Conservation (phyloP, 495 filamentous ascomycete genomes). For the Penicillium paxilli region DNA sequence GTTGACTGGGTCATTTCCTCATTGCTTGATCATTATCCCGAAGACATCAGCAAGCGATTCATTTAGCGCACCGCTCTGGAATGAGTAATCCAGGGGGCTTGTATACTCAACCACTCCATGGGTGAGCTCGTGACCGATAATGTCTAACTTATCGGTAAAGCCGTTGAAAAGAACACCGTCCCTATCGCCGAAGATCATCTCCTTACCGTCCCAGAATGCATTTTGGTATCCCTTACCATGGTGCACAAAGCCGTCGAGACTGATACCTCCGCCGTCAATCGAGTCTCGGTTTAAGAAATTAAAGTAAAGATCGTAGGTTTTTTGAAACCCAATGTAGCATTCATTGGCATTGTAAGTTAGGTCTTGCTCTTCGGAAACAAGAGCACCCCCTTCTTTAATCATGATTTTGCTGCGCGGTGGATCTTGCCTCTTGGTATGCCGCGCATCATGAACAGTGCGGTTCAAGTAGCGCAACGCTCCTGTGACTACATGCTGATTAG, state of each 20-base stretch:
- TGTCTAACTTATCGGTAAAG: background rate
- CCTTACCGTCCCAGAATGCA: background rate
- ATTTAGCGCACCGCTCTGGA: slow-evolving; percentile 41
- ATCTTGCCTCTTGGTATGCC: background rate
- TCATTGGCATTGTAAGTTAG: background rate
- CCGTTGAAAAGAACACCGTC: background rate
- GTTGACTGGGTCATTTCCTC: slow-evolving; percentile 15
- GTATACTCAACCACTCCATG: background rate
- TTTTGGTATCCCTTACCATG: background rate
- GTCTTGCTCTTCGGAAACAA: background rate
- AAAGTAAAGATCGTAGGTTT: background rate
- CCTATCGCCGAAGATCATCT: background rate
- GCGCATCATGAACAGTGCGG: background rate
- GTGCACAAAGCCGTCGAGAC: background rate
- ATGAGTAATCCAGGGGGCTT: background rate
- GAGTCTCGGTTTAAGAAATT: background rate
- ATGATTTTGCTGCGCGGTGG: background rate
- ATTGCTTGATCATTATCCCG: slow-evolving; percentile 55
- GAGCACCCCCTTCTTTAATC: background rate
- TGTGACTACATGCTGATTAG: no score
- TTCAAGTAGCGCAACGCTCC: no score
- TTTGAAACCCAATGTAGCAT: background rate
- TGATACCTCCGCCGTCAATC: background rate
- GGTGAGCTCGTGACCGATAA: background rate
- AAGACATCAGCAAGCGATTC: slow-evolving; percentile 55